Conservation (phyloP, 257 asterid genomes). For the Asclepias syriaca region DNA sequence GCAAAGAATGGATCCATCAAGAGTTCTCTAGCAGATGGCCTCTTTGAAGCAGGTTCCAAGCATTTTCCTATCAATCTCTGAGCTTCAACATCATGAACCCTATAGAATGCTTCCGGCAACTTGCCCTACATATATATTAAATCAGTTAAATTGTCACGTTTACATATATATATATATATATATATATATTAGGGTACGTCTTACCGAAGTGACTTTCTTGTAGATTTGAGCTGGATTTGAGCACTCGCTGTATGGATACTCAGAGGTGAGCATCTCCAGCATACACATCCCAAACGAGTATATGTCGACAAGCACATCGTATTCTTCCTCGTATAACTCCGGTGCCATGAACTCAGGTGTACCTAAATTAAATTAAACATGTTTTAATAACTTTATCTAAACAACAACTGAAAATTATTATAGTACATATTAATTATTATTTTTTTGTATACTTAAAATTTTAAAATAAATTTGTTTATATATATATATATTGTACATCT, state of each 20-base stretch:
- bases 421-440: too few relatives aligned
- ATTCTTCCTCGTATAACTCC: constrained; percentile 75
- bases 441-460: too few relatives aligned
- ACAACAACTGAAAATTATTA: too few relatives aligned
- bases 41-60: constrained; percentile 42
- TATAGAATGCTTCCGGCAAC: constrained; percentile 50
- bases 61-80: constrained; percentile 64
- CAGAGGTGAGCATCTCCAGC: constrained; percentile 72
- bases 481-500: too few relatives aligned
- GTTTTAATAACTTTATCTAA: neutral
- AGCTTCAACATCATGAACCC: constrained; percentile 56
- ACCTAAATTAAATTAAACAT: constrained; percentile 34
- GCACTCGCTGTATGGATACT: constrained; percentile 80
- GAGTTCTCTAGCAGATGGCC: constrained; percentile 69
- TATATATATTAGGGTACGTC: neutral
- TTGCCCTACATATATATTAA: constrained; percentile 39
- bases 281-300: constrained; percentile 89
- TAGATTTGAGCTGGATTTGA: constrained; percentile 88
- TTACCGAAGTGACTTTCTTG: constrained; percentile 80
- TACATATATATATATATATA: neutral
- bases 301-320: constrained; percentile 67
- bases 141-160: neutral
- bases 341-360: constrained; percentile 95
- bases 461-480: too few relatives aligned
- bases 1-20: constrained; percentile 63